Percentiles rank a stretch among this genome's conserved stretches.
Conservation (phyloP, 345 rosid species). For the Dipteronia dyeriana region DNA sequence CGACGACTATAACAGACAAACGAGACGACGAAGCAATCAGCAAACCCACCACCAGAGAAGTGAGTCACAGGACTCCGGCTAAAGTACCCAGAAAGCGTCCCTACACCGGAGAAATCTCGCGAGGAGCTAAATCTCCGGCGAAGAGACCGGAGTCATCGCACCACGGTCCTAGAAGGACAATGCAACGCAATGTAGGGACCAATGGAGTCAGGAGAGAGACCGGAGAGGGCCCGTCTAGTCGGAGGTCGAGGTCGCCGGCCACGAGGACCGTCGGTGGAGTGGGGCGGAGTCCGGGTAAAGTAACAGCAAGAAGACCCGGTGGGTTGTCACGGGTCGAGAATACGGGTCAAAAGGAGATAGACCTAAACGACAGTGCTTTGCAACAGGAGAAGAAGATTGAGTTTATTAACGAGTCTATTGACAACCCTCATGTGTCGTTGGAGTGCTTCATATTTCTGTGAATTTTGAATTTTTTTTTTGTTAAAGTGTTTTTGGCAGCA, state of each 20-base stretch:
- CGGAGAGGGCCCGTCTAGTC: slow-evolving; percentile 32
- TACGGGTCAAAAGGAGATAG: slow-evolving; percentile 16
- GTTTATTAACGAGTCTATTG: slow-evolving; percentile 40
- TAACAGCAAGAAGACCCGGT: slow-evolving; percentile 25
- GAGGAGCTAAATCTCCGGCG: slow-evolving; percentile 33
- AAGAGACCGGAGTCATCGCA: slow-evolving; percentile 24
- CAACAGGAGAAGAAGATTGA: slow-evolving; percentile 26
- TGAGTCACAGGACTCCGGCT: slow-evolving; percentile 33
- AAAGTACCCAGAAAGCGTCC: slow-evolving; percentile 47
- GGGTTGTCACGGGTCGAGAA: slow-evolving; percentile 23
- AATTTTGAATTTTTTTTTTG: slow-evolving; percentile 12
- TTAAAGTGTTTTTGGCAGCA: slow-evolving; percentile 1
- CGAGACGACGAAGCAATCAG: slow-evolving; percentile 65
- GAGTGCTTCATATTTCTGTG: slow-evolving; percentile 83
- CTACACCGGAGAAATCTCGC: slow-evolving; percentile 30
- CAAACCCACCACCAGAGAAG: slow-evolving; percentile 32
- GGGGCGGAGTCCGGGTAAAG: slow-evolving; percentile 43
- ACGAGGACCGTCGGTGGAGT: slow-evolving; percentile 30
- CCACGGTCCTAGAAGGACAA: slow-evolving; percentile 33
- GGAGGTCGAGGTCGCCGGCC: slow-evolving; percentile 44
- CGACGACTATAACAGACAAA: slow-evolving; percentile 32
- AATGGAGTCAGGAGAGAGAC: slow-evolving; percentile 34
- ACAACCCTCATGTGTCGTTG: slow-evolving; percentile 66
- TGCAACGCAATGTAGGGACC: slow-evolving; percentile 37
- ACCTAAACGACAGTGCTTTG: slow-evolving; percentile 24